Conservation (phyloP, 2,329 filamentous ascomycete genomes). For the Chaetomium sp. region DNA sequence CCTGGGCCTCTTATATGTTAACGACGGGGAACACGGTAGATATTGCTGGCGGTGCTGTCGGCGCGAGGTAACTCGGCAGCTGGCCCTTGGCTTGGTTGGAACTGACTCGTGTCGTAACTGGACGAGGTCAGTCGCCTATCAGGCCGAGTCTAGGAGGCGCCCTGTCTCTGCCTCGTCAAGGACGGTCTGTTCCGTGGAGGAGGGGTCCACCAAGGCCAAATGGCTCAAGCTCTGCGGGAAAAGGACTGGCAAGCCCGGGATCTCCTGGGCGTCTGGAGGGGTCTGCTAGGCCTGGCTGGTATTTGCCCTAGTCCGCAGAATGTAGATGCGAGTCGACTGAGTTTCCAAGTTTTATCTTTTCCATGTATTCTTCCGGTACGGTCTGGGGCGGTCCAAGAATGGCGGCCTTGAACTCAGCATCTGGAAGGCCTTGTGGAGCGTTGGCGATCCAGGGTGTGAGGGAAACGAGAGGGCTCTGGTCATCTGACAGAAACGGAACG, state of each 20-base stretch:
- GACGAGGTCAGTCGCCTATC: constrained; percentile 10
- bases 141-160: constrained; percentile 2
- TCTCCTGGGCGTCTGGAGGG: not conserved
- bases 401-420: not conserved
- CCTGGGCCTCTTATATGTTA: constrained; percentile 11
- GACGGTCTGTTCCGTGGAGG: not conserved
- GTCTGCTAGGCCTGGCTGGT: not conserved
- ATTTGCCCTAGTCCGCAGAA: not conserved
- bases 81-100: not conserved
- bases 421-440: not conserved
- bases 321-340: not conserved
- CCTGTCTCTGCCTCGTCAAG: not conserved
- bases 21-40: constrained; percentile 1
- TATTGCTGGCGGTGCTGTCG: constrained; percentile 14
- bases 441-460: not conserved
- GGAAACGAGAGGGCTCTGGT: not conserved
- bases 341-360: not conserved
- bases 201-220: not conserved
- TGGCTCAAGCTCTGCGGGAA: not conserved
- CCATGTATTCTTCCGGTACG: not conserved
- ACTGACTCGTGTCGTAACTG: not conserved
- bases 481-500: constrained; percentile 23
- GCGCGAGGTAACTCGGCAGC: constrained; percentile 3
- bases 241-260: not conserved
- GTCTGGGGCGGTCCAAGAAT: not conserved